Evolutionary conservation across 2,329 filamentous ascomycete species (phyloP).

Genomic region (Fusarium dimerum): DNA sequence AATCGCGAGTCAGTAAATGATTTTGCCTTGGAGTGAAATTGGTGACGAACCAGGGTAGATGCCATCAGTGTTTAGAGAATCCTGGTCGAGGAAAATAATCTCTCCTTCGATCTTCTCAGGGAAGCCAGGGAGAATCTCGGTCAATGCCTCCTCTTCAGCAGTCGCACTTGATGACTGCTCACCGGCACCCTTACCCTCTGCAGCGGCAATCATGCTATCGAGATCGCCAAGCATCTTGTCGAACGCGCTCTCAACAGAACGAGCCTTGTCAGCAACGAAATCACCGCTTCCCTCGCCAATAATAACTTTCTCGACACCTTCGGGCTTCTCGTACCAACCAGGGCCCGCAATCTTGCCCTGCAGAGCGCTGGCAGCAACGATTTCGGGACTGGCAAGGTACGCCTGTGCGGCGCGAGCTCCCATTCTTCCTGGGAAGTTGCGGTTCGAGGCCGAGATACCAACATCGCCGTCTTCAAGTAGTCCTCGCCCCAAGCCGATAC

Average conservation of each 20-base stretch:
- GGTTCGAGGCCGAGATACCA: constrained; percentile 80
- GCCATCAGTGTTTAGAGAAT: constrained; percentile 77
- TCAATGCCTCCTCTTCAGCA: constrained; percentile 42
- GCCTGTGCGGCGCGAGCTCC: constrained; percentile 66
- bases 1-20: no score
- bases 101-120: constrained; percentile 81
- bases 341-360: constrained; percentile 72
- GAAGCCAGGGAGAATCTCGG: constrained; percentile 81
- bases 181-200: constrained; percentile 43
- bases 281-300: constrained; percentile 73
- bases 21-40: no score
- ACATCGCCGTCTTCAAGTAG: constrained; percentile 83
- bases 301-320: constrained; percentile 65
- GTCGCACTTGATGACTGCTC: constrained; percentile 6
- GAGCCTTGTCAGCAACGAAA: constrained; percentile 62
- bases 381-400: constrained; percentile 59
- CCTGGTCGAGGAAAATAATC: constrained; percentile 65
- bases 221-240: constrained; percentile 70
- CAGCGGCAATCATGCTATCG: constrained; percentile 60
- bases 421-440: constrained; percentile 93
- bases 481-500: constrained; percentile 81
- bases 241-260: constrained; percentile 68
- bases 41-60: constrained; percentile 67
- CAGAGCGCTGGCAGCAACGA: neutral
- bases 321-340: constrained; percentile 74